Conservation (phyloP, 768 basidiomycete species). For the Tylopilus plumbeoviolaceoides region DNA sequence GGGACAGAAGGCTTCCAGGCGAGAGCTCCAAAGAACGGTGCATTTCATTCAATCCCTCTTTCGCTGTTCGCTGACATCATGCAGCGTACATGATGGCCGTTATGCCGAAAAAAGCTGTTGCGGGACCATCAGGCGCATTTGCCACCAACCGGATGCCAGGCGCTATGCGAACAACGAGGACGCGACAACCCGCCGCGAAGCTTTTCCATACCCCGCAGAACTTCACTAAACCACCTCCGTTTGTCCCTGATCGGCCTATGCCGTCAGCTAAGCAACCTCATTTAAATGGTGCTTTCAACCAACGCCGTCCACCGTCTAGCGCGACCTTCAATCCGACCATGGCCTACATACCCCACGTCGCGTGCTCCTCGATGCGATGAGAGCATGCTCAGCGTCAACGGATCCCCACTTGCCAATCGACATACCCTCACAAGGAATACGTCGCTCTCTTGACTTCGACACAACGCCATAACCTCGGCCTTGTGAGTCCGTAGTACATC, state of each 20-base stretch:
- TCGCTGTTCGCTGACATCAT: not conserved
- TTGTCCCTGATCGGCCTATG: slow-evolving; percentile 33
- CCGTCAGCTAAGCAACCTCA: slow-evolving; percentile 47
- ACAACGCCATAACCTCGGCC: no score
- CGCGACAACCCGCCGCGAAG: no score
- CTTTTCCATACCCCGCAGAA: slow-evolving; percentile 38
- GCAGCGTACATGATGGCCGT: slow-evolving; percentile 43
- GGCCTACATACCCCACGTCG: slow-evolving; percentile 42
- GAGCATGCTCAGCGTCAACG: slow-evolving; percentile 76
- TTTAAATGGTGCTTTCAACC: slow-evolving; percentile 1
- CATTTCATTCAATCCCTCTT: not conserved
- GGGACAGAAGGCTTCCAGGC: slow-evolving; percentile 12
- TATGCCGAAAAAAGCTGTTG: slow-evolving; percentile 49
- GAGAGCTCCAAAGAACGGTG: slow-evolving; percentile 60
- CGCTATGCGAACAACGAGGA: slow-evolving; percentile 25
- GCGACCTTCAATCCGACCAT: slow-evolving; percentile 72
- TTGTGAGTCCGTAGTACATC: no score
- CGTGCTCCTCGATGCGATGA: slow-evolving; percentile 73
- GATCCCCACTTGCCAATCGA: slow-evolving; percentile 80
- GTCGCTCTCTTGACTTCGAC: no score
- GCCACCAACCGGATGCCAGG: slow-evolving; percentile 42
- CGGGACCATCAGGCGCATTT: slow-evolving; percentile 39
- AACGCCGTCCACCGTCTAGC: slow-evolving; percentile 48
- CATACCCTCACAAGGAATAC: no score
- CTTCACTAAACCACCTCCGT: slow-evolving; percentile 20